A percentile compares a stretch with the other conserved stretches of the same genome.
Conservation (phyloP, 306 rosid genomes). For the barrel medic (Medicago truncatula) region MtrunA17r5.0-ANR NC_053044.1:37902501-37903000, state of each 20-base stretch:
- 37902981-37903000: neutral
- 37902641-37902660: constrained; percentile 73
- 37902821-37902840: neutral
- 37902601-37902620: constrained; percentile 88
- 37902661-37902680: constrained; percentile 78
- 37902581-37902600: constrained; percentile 97
- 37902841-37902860: constrained; percentile 16
- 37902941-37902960: neutral
- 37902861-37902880: neutral
- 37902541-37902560: neutral
- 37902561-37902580: constrained; percentile 76
- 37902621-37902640: constrained; percentile 87
- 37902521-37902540: neutral
- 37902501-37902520: constrained; percentile 17
- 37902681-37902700: constrained; percentile 82
- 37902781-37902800: constrained; percentile 12
- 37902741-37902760: neutral
- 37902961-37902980: neutral
- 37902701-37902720: constrained; percentile 49
- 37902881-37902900: neutral
- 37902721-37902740: constrained; percentile 25
- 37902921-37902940: neutral
- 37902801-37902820: neutral
- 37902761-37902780: constrained; percentile 7
- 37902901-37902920: constrained; percentile 1